Conservation (phyloP, 768 basidiomycete genomes). For the Naganishia onofrii region DNA sequence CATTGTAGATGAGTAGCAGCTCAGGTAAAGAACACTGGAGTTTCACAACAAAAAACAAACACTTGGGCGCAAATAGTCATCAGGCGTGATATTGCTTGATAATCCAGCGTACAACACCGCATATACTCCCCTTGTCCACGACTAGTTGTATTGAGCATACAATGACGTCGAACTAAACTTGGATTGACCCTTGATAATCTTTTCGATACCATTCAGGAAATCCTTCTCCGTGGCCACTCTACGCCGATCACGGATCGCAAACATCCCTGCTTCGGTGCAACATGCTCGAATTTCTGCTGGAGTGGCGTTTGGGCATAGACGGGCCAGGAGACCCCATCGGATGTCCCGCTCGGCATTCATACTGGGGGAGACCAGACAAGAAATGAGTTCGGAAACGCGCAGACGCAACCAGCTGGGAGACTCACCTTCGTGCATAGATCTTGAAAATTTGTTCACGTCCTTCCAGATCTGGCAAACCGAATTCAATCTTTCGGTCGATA, state of each 20-base stretch:
- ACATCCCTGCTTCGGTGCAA: constrained; percentile 85
- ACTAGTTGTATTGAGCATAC: constrained; percentile 48
- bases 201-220: constrained; percentile 96
- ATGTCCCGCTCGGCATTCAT: constrained; percentile 98
- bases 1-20: too few species aligned
- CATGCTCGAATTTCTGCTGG: constrained; percentile 74
- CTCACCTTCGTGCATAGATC: constrained; percentile 89
- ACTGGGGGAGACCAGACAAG: constrained; percentile 53
- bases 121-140: too few species aligned
- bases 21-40: too few species aligned
- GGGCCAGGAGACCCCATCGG: constrained; percentile 93
- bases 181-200: constrained; percentile 93
- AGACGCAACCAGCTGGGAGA: constrained; percentile 24
- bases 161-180: constrained; percentile 89
- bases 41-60: too few species aligned
- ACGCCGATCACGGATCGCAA: constrained; percentile 91
- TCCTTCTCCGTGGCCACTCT: constrained; percentile 97
- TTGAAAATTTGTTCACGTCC: constrained; percentile 94
- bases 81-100: background rate
- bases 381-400: background rate
- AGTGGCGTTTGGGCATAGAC: constrained; percentile 95
- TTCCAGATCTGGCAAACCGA: constrained; percentile 88
- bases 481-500: constrained; percentile 94
- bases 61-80: too few species aligned
- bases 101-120: constrained; percentile 23